Conservation (phyloP, 2,329 filamentous ascomycete genomes). For the Didymella pinodella region DNA sequence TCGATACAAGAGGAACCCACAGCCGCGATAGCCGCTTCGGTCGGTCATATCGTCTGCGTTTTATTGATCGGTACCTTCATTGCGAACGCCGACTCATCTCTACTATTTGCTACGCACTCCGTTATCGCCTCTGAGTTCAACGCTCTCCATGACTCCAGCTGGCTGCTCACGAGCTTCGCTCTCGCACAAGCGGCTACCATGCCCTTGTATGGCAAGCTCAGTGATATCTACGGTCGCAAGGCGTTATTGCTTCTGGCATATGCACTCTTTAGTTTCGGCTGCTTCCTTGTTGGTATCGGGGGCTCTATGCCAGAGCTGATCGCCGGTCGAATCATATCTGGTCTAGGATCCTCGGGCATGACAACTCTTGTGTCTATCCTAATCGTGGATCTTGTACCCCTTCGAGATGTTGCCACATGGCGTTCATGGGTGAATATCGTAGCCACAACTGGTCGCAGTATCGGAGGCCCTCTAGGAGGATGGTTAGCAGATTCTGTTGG, state of each 20-base stretch:
- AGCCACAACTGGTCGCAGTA: constrained; percentile 58
- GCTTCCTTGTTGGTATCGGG: constrained; percentile 20
- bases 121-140: constrained; percentile 59
- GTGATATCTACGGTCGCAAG: constrained; percentile 57
- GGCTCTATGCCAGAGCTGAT: constrained; percentile 30
- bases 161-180: constrained; percentile 56
- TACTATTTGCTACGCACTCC: constrained; percentile 72
- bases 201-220: constrained; percentile 53
- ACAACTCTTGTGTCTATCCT: constrained; percentile 54
- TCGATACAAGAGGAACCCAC: constrained; percentile 2
- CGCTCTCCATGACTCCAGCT: constrained; percentile 52
- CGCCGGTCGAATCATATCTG: constrained; percentile 65
- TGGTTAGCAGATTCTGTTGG: constrained; percentile 68
- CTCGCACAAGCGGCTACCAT: constrained; percentile 54
- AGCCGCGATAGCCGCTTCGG: constrained; percentile 9
- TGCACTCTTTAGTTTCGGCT: constrained; percentile 52
- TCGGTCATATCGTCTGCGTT: constrained; percentile 27
- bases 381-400: constrained; percentile 59
- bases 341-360: constrained; percentile 74
- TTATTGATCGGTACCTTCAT: constrained; percentile 61
- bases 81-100: constrained; percentile 68
- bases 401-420: constrained; percentile 58
- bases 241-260: constrained; percentile 52
- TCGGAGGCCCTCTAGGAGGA: constrained; percentile 66
- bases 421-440: constrained; percentile 62